phyloP scores from a whole-genome alignment of 805 yeast species.

The Ogataea zsoltii region DNA sequence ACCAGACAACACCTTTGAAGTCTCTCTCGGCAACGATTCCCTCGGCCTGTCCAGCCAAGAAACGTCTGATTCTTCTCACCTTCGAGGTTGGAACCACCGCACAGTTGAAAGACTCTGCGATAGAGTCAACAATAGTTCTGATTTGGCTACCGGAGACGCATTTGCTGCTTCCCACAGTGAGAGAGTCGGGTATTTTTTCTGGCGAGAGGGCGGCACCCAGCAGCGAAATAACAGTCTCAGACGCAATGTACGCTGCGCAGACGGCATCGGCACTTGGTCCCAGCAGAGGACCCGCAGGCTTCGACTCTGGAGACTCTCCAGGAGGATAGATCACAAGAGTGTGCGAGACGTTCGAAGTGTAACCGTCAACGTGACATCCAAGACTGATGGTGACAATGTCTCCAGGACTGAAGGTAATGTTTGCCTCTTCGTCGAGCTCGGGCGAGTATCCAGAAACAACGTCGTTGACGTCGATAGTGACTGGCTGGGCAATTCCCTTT shows the following conservation, averaged over 20 bases:
- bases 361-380: constrained; percentile 95
- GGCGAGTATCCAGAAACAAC: constrained; percentile 82
- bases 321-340: constrained; percentile 83
- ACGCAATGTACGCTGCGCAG: constrained; percentile 86
- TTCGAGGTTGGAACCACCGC: constrained; percentile 89
- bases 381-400: constrained; percentile 82
- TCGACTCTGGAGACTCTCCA: constrained; percentile 38
- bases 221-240: constrained; percentile 78
- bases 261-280: constrained; percentile 88
- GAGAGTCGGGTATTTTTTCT: constrained; percentile 64
- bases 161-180: constrained; percentile 36
- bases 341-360: constrained; percentile 84
- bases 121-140: constrained; percentile 75
- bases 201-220: constrained; percentile 74
- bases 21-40: constrained; percentile 90
- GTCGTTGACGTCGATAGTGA: constrained; percentile 81
- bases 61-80: constrained; percentile 88
- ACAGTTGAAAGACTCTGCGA: constrained; percentile 84
- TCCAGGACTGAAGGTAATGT: constrained; percentile 60
- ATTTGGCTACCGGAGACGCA: constrained; percentile 67
- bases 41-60: constrained; percentile 94
- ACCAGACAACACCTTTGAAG: constrained; percentile 89
- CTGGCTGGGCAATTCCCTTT: constrained; percentile 93
- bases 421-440: constrained; percentile 63
- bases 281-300: constrained; percentile 75